These are phyloP conservation scores for Pythium folliculosum DNA, from an alignment of 352 stramenopile genomes.

Conservation along the genomic window DNA sequence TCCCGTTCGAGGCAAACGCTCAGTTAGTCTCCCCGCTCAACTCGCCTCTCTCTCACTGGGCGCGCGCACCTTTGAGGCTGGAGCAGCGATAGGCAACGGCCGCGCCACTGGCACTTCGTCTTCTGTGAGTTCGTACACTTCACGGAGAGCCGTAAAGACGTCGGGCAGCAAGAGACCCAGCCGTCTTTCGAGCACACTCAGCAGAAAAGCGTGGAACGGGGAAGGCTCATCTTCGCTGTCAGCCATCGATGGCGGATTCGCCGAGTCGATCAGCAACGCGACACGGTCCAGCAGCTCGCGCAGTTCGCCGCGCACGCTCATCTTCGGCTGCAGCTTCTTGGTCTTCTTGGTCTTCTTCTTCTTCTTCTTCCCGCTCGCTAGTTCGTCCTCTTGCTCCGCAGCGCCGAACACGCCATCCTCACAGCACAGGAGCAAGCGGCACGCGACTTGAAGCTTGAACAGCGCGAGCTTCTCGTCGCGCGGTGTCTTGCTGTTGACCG, in stretches of 20 bases:
- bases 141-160: constrained; percentile 51
- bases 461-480: constrained; percentile 45
- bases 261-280: constrained; percentile 71
- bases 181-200: constrained; percentile 45
- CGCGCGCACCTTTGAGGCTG: constrained; percentile 9
- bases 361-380: constrained; percentile 12
- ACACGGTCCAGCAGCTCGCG: constrained; percentile 68
- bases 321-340: constrained; percentile 46
- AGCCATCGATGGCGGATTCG: constrained; percentile 59
- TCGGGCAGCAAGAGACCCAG: constrained; percentile 47
- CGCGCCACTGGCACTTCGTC: constrained; percentile 17
- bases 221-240: constrained; percentile 65
- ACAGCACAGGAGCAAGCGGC: constrained; percentile 49
- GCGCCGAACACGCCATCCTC: constrained; percentile 15
- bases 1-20: neutral
- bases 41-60: neutral
- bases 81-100: neutral
- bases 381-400: neutral
- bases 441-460: constrained; percentile 71
- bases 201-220: constrained; percentile 72
- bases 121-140: constrained; percentile 62
- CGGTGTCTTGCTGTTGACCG: constrained; percentile 22
- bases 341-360: constrained; percentile 39
- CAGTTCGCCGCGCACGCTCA: constrained; percentile 45
- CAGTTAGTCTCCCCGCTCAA: neutral